phyloP scores from a whole-genome alignment of 768 basidiomycete genomes.

The Lepiota venenata region DNA sequence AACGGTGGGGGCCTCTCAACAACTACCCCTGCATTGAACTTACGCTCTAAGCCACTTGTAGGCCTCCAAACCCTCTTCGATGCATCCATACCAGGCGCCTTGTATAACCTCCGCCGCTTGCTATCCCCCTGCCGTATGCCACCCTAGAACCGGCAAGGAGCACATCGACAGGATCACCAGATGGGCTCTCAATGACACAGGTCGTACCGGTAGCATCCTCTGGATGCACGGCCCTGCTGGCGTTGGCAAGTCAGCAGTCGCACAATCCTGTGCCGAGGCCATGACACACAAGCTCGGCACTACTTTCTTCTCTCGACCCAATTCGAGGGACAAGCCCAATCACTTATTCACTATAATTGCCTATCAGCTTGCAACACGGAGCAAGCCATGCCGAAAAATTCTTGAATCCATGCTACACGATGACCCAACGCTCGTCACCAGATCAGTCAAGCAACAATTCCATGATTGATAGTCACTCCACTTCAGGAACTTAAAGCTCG shows the following conservation, averaged over 20 bases:
- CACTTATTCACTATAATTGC: neutral
- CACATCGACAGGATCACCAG: neutral
- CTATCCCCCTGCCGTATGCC: neutral
- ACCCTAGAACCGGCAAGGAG: neutral
- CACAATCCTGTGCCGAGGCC: neutral
- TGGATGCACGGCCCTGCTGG: neutral
- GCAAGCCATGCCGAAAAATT: neutral
- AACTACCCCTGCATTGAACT: no score
- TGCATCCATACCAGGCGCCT: no score
- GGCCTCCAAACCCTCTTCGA: no score
- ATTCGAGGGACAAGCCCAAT: neutral
- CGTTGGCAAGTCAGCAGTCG: constrained; percentile 1
- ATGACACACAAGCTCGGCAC: neutral
- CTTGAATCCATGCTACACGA: neutral
- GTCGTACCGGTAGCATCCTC: neutral
- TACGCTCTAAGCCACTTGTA: no score
- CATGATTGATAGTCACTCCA: neutral
- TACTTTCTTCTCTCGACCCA: constrained; percentile 7
- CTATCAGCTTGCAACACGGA: neutral
- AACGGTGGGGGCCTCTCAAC: no score
- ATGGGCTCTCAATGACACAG: neutral
- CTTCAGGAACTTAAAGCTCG: neutral
- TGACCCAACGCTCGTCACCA: neutral
- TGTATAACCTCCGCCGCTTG: neutral
- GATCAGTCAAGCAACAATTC: neutral